Evolutionary conservation across 1,139 yeast genomes (phyloP), one percentile per base, ranked within the genome.

Genomic region (Meyerozyma athensensis): DNA sequence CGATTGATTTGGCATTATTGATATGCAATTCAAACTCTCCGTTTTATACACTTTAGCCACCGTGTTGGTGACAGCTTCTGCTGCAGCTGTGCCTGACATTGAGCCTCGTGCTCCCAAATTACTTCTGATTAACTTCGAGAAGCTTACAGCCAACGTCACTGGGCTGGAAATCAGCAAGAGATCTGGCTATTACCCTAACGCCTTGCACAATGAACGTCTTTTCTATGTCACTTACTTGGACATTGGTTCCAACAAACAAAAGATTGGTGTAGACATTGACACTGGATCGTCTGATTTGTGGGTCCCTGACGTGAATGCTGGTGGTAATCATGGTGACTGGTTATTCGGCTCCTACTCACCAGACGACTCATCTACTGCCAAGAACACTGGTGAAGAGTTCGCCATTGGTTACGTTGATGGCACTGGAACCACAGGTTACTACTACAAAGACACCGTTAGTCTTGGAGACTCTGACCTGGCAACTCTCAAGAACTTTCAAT

Each of bases 231-330:
- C 48, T 12, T 33, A 39, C 13, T 17, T 50, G 8, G 9, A 32
- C 8, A 26, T 48, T 16, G 56, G 58, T 2, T 28, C 32, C 20
- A 28, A 28, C 14, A 16, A 28, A 8, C 35, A 33, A 17, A 14
- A 19, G n/a, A 33, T 37, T 26, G 21, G 21, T 7, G 45, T 46
- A 4, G 44, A 40, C 16, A 41, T 54, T 21, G 56, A 52, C 37
- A 52, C 57, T 5, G 57, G 58, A 5, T 47, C 52, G 22, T 43
- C 56, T 5, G 56, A 52, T 36, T 44, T 52, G 37, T 54, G 59
- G 59, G 39, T 48, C 30, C 21, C 16, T 7, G 38, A 21, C 12
- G 10, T 12, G 26, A 12, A 12, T 23, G 34, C 34, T 13, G 26
- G 18, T 10, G 17, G 16, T n/a, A n/a, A 41, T 46, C 34, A 19